phyloP scores from a whole-genome alignment of 257 asterid species.

The Solanum ossicruentum region DNA sequence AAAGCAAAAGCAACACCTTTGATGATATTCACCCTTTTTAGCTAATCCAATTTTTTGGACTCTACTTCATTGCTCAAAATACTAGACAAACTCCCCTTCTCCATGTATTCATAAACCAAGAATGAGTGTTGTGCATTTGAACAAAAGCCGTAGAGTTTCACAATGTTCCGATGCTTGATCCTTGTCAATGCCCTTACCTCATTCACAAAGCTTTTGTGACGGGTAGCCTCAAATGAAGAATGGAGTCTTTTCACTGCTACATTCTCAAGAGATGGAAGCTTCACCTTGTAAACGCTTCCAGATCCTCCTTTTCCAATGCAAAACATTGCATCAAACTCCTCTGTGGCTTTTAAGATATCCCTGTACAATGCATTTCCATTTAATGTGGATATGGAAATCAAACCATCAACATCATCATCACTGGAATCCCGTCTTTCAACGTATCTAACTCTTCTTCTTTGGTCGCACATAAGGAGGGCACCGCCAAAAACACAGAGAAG shows the following conservation, averaged over 20 bases:
- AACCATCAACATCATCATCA: background rate
- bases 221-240: background rate
- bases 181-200: background rate
- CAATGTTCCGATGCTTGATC: background rate
- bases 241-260: background rate
- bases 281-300: background rate
- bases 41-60: background rate
- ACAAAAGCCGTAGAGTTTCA: background rate
- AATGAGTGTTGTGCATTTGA: conserved; percentile 1
- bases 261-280: background rate
- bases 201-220: background rate
- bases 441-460: background rate
- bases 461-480: background rate
- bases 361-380: background rate
- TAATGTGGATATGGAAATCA: background rate
- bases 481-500: background rate
- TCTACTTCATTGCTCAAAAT: background rate
- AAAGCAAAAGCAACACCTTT: background rate
- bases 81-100: background rate
- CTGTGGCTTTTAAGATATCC: background rate
- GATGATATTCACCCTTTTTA: background rate
- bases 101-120: conserved; percentile 3
- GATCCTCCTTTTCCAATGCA: background rate
- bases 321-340: background rate
- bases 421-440: background rate